A percentile compares a stretch with the other conserved stretches of the same genome.
phyloP scores from a whole-genome alignment of 1,139 yeast genomes.

The Trichomonascaceae sp. region DNA sequence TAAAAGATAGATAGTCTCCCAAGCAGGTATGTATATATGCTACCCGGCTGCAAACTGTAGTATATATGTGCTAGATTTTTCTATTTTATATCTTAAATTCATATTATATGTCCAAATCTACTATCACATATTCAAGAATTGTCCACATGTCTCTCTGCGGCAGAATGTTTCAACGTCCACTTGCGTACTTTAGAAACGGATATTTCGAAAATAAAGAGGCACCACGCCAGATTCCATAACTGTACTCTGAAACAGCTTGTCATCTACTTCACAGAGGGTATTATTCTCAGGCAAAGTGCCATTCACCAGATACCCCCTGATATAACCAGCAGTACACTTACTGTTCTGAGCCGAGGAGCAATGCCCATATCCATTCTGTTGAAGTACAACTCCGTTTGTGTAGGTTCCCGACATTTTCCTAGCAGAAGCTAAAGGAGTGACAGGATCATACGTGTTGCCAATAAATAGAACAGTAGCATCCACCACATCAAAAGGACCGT shows the following conservation, averaged over 20 bases:
- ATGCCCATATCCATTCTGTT: constrained; percentile 16
- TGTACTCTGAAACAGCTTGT: not conserved
- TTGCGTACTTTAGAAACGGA: not conserved
- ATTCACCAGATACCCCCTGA: constrained; percentile 12
- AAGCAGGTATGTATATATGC: not conserved
- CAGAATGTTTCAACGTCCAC: too few relatives aligned
- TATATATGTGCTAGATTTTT: not conserved
- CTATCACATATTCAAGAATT: too few relatives aligned
- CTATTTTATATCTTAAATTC: too few relatives aligned
- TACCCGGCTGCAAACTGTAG: not conserved
- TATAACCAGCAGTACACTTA: constrained; percentile 9
- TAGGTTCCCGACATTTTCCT: constrained; percentile 16
- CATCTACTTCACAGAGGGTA: constrained; percentile 13
- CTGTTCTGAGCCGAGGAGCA: constrained; percentile 15
- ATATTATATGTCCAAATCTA: too few relatives aligned
- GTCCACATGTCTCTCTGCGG: too few relatives aligned
- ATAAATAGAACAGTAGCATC: constrained; percentile 15
- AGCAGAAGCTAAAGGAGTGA: constrained; percentile 14
- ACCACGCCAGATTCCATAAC: constrained; percentile 6
- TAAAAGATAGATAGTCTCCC: too few relatives aligned
- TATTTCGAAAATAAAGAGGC: not conserved
- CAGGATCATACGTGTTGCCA: constrained; percentile 16
- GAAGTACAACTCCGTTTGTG: constrained; percentile 12
- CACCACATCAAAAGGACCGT: constrained; percentile 15
- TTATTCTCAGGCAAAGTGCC: constrained; percentile 13